Conservation (phyloP, 2,329 filamentous ascomycete genomes). For the Colletotrichum musicola region DNA sequence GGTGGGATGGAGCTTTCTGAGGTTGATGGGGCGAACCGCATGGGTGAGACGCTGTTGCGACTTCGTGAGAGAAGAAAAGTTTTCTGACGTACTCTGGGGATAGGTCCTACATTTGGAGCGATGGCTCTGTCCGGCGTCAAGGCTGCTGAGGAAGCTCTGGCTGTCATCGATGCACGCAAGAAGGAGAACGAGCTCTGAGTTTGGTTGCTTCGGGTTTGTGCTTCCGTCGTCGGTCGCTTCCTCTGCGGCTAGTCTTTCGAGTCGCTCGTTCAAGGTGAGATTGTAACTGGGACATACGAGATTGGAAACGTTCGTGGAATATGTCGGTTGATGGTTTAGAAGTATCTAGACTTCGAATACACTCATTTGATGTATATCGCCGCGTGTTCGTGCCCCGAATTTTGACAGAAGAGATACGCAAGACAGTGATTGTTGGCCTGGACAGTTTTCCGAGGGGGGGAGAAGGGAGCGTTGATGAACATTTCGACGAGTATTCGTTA, state of each 20-base stretch:
- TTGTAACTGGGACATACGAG: neutral
- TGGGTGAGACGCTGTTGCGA: slow-evolving; percentile 68
- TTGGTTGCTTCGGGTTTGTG: neutral
- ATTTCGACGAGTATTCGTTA: too few species aligned
- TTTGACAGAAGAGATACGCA: too few species aligned
- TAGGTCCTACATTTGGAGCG: slow-evolving; percentile 72
- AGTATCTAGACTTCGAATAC: too few species aligned
- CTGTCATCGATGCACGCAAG: slow-evolving; percentile 82
- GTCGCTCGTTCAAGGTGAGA: neutral
- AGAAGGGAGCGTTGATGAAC: too few species aligned
- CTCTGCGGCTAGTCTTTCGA: neutral
- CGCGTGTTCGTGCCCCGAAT: too few species aligned
- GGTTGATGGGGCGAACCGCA: slow-evolving; percentile 90
- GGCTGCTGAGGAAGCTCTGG: slow-evolving; percentile 88
- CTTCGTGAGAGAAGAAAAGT: neutral
- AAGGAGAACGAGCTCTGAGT: slow-evolving; percentile 76
- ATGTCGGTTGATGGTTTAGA: too few species aligned
- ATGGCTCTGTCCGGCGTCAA: slow-evolving; percentile 92
- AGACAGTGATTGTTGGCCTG: too few species aligned
- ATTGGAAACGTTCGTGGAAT: too few species aligned
- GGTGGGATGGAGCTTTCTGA: slow-evolving; percentile 95
- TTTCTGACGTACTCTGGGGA: neutral
- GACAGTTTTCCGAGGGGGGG: too few species aligned
- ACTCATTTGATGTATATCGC: too few species aligned
- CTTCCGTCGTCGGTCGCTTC: neutral